Conservation (phyloP, 2,329 filamentous ascomycete species). For the Xylaria sp. region DNA sequence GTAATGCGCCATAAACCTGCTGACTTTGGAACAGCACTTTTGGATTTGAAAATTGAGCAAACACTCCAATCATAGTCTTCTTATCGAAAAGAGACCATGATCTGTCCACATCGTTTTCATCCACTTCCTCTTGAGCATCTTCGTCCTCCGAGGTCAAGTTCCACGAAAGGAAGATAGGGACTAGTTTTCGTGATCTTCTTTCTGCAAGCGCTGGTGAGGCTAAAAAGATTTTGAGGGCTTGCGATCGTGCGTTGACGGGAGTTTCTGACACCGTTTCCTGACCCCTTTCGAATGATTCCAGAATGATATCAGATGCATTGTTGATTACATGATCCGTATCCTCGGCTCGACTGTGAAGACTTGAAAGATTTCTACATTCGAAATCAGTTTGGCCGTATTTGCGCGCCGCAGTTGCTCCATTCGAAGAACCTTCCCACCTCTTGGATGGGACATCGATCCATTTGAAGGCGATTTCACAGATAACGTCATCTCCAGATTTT, state of each 20-base stretch:
- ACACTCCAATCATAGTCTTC: slow-evolving; percentile 82
- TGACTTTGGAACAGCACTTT: slow-evolving; percentile 81
- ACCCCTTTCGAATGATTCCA: slow-evolving; percentile 70
- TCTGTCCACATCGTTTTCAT: slow-evolving; percentile 40
- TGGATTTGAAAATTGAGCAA: slow-evolving; percentile 87
- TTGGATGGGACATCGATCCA: slow-evolving; percentile 75
- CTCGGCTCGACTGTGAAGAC: slow-evolving; percentile 63
- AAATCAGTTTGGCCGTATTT: slow-evolving; percentile 73
- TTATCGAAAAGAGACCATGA: slow-evolving; percentile 82
- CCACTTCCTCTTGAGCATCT: slow-evolving; percentile 42
- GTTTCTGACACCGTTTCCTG: slow-evolving; percentile 65
- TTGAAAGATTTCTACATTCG: slow-evolving; percentile 80
- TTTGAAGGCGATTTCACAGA: slow-evolving; percentile 77
- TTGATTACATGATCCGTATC: slow-evolving; percentile 63
- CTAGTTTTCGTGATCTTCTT: slow-evolving; percentile 82
- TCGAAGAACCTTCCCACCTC: slow-evolving; percentile 59
- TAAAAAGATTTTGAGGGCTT: slow-evolving; percentile 82
- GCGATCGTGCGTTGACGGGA: slow-evolving; percentile 71
- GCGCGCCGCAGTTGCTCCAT: slow-evolving; percentile 47
- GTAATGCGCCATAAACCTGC: slow-evolving; percentile 79
- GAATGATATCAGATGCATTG: slow-evolving; percentile 67
- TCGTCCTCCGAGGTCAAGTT: slow-evolving; percentile 64
- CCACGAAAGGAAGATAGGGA: slow-evolving; percentile 89
- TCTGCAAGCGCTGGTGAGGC: slow-evolving; percentile 82
- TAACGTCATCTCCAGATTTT: slow-evolving; percentile 75